Conservation (phyloP, 352 stramenopile genomes). For the Phytophthora melonis region DNA sequence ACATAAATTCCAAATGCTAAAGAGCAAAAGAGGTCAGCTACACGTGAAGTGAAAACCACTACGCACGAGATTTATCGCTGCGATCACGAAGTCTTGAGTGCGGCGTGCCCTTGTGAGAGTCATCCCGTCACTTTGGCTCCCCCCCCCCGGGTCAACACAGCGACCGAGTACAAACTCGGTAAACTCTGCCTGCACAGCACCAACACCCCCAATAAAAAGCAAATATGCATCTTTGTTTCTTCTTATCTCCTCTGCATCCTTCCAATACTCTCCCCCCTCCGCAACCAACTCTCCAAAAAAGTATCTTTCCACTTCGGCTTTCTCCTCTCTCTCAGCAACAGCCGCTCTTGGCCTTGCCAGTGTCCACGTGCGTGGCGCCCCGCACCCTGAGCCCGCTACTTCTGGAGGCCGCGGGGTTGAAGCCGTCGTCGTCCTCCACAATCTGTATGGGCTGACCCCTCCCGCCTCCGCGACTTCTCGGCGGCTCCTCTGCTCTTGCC, state of each 20-base stretch:
- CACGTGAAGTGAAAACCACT: too few relatives aligned
- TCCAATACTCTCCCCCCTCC: constrained; percentile 18
- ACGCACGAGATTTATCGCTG: too few relatives aligned
- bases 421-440: constrained; percentile 62
- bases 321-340: constrained; percentile 50
- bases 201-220: not conserved
- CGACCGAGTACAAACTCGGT: too few relatives aligned
- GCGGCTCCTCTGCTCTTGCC: constrained; percentile 29
- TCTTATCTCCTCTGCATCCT: not conserved
- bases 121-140: too few relatives aligned
- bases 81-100: too few relatives aligned
- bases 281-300: constrained; percentile 25
- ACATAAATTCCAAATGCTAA: too few relatives aligned
- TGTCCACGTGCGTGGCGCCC: constrained; percentile 57
- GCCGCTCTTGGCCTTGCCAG: constrained; percentile 63
- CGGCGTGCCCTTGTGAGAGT: too few relatives aligned
- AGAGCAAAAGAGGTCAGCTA: too few relatives aligned
- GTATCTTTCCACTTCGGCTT: constrained; percentile 1
- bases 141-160: too few relatives aligned
- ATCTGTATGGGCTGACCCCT: constrained; percentile 71
- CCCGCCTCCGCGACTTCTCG: constrained; percentile 54
- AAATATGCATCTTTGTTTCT: constrained; percentile 6
- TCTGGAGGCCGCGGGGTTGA: constrained; percentile 40
- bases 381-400: constrained; percentile 58
- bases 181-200: too few relatives aligned